A percentile compares a stretch with the other conserved stretches of the same genome.
Evolutionary conservation across 805 yeast species (phyloP).

Genomic region (Candida bentonensis): DNA sequence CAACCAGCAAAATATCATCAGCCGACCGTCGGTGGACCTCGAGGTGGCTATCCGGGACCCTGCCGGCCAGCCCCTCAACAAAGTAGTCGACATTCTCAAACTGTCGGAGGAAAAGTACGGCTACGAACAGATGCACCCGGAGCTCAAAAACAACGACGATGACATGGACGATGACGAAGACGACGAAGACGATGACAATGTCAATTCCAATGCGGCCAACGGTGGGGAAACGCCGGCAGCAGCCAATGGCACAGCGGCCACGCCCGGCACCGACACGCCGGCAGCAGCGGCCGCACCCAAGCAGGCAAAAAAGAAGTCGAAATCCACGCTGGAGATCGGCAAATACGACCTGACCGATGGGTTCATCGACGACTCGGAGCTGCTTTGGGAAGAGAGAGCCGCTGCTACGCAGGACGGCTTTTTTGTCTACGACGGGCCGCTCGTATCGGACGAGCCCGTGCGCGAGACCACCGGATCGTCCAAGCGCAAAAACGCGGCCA

Average conservation of each 20-base stretch:
- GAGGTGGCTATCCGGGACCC: conserved; percentile 1
- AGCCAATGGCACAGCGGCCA: conserved; percentile 15
- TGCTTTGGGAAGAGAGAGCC: conserved; percentile 84
- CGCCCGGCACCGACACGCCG: conserved; percentile 6
- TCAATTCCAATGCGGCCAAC: conserved; percentile 20
- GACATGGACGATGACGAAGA: conserved; percentile 33
- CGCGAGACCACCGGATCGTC: conserved; percentile 4
- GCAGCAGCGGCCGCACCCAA: conserved; percentile 21
- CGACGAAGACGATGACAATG: conserved; percentile 28
- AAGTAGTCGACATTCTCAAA: conserved; percentile 55
- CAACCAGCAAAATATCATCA: conserved; percentile 2
- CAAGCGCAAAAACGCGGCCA: conserved; percentile 8
- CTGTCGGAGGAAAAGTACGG: conserved; percentile 79
- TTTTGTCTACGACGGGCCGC: conserved; percentile 87
- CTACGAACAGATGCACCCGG: conserved; percentile 56
- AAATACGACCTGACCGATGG: conserved; percentile 90
- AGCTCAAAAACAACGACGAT: conserved; percentile 42
- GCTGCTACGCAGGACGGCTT: conserved; percentile 91
- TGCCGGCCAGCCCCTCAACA: conserved; percentile 17
- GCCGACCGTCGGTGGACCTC: neutral
- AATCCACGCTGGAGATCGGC: conserved; percentile 62
- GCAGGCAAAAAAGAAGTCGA: conserved; percentile 25
- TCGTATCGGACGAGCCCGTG: conserved; percentile 32
- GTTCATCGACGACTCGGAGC: conserved; percentile 88
- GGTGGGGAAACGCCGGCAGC: conserved; percentile 22